Conservation (phyloP, 768 basidiomycete species). For the Kwoniella pini region DNA sequence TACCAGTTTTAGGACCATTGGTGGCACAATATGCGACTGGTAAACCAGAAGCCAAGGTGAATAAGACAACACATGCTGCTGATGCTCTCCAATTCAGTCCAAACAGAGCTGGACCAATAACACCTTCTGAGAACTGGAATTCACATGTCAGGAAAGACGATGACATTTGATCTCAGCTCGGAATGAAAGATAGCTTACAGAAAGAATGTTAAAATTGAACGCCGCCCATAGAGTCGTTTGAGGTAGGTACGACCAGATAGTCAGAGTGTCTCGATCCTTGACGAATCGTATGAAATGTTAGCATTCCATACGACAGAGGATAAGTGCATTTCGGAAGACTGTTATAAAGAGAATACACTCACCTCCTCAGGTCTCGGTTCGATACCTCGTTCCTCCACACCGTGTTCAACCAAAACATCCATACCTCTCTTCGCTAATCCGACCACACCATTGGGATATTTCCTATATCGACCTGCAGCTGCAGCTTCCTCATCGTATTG, state of each 20-base stretch:
- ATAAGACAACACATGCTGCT: conserved; percentile 34
- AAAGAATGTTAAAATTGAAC: conserved; percentile 50
- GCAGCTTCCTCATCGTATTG: conserved; percentile 15
- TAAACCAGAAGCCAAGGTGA: conserved; percentile 27
- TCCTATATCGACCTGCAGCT: conserved; percentile 9
- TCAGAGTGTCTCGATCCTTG: conserved; percentile 43
- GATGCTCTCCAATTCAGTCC: conserved; percentile 30
- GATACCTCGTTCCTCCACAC: conserved; percentile 49
- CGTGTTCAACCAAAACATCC: conserved; percentile 41
- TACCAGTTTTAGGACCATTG: conserved; percentile 68
- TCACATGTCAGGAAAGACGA: too few species aligned
- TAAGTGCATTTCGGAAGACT: too few species aligned
- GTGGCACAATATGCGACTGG: conserved; percentile 29
- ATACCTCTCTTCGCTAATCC: conserved; percentile 26
- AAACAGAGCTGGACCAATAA: conserved; percentile 38
- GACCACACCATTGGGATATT: conserved; percentile 13
- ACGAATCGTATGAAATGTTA: neutral
- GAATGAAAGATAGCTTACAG: conserved; percentile 21
- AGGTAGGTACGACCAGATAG: conserved; percentile 43
- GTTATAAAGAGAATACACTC: conserved; percentile 17
- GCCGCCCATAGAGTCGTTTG: conserved; percentile 50
- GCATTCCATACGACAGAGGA: neutral
- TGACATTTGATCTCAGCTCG: too few species aligned
- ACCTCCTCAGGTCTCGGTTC: conserved; percentile 47
- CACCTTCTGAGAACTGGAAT: conserved; percentile 38